Conservation (phyloP, 2,329 filamentous ascomycete species). For the Colletotrichum godetiae region DNA sequence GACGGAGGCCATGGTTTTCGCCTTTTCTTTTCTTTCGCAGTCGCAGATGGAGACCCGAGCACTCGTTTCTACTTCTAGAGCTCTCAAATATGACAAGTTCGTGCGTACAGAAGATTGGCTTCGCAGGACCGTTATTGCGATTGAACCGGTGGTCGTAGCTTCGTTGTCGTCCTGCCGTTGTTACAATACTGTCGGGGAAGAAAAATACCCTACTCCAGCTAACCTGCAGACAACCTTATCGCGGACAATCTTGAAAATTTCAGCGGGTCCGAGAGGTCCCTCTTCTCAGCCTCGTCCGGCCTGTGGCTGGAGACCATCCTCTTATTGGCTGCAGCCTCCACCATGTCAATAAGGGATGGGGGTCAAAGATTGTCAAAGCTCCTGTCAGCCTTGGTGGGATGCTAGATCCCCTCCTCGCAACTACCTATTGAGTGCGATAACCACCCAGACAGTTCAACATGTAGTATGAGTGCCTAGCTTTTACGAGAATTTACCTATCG, state of each 20-base stretch:
- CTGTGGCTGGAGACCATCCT: background rate
- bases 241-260: slow-evolving; percentile 3
- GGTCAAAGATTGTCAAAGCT: background rate
- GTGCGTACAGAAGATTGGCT: too few relatives aligned
- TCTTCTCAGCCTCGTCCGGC: background rate
- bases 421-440: background rate
- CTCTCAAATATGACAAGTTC: too few relatives aligned
- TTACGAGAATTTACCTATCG: background rate
- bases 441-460: background rate
- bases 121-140: background rate
- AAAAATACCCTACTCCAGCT: background rate
- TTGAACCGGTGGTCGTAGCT: background rate
- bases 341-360: background rate
- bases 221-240: background rate
- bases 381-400: slow-evolving; percentile 14
- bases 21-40: background rate
- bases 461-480: background rate
- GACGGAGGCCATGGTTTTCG: slow-evolving; percentile 30
- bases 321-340: background rate
- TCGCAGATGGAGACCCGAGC: too few relatives aligned
- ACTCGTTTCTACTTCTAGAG: too few relatives aligned
- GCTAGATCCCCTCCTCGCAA: background rate
- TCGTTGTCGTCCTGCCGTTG: background rate
- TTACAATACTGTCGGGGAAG: background rate
- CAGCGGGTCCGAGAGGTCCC: slow-evolving; percentile 7